Conservation (phyloP, 2,329 filamentous ascomycete species). For the Exophiala mesophila region DNA sequence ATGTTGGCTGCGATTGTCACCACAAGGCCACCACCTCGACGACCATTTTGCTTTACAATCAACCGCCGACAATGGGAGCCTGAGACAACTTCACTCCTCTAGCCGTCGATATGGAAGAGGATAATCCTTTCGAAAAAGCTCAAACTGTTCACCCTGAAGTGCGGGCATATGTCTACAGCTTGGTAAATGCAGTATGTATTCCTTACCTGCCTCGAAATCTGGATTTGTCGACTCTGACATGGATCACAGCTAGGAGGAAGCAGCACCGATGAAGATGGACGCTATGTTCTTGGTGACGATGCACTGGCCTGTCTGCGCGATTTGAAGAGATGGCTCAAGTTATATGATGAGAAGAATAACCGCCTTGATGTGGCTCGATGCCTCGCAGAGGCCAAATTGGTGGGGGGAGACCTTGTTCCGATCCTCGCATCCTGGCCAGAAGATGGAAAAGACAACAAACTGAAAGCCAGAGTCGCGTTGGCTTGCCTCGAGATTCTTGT, state of each 20-base stretch:
- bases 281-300: slow-evolving; percentile 88
- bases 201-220: slow-evolving; percentile 18
- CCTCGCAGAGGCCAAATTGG: slow-evolving; percentile 84
- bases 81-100: too few relatives aligned
- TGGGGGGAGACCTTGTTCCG: slow-evolving; percentile 81
- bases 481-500: slow-evolving; percentile 87
- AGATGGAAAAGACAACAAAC: slow-evolving; percentile 64
- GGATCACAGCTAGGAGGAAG: slow-evolving; percentile 72
- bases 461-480: slow-evolving; percentile 73
- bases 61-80: too few relatives aligned
- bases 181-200: slow-evolving; percentile 78
- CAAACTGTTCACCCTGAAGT: slow-evolving; percentile 81
- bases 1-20: too few relatives aligned
- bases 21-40: too few relatives aligned
- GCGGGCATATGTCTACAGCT: slow-evolving; percentile 85
- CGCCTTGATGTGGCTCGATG: slow-evolving; percentile 93
- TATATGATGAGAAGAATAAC: slow-evolving; percentile 90
- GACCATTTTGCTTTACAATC: too few relatives aligned
- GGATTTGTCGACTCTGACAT: slow-evolving; percentile 7
- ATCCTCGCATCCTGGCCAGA: slow-evolving; percentile 81
- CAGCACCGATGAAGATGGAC: slow-evolving; percentile 70
- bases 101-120: slow-evolving; percentile 36
- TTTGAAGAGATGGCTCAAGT: slow-evolving; percentile 88
- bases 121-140: slow-evolving; percentile 42
- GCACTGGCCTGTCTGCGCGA: slow-evolving; percentile 88